Conservation (phyloP, 2,329 filamentous ascomycete genomes). For the Neonectria neomacrospora region DNA sequence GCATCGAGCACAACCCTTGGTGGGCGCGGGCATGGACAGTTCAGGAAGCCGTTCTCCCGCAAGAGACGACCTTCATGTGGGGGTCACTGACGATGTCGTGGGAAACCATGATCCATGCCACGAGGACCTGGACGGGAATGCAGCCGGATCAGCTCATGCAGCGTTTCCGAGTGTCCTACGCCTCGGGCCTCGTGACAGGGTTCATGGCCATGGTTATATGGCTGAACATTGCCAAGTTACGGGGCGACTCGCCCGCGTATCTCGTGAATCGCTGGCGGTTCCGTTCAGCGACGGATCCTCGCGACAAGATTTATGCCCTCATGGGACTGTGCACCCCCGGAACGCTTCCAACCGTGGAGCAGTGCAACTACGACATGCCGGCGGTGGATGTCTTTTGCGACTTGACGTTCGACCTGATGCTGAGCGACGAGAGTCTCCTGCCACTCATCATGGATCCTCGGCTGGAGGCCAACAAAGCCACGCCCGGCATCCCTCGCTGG, state of each 20-base stretch:
- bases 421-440: conserved; percentile 17
- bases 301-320: conserved; percentile 26
- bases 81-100: conserved; percentile 19
- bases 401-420: conserved; percentile 27
- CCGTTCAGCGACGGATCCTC: conserved; percentile 25
- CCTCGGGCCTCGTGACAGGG: background rate
- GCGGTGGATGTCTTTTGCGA: conserved; percentile 18
- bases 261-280: conserved; percentile 18
- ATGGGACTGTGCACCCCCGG: conserved; percentile 16
- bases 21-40: conserved; percentile 26
- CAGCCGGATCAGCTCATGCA: background rate
- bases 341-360: conserved; percentile 12
- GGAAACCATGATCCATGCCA: conserved; percentile 16
- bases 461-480: conserved; percentile 23
- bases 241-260: background rate
- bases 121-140: conserved; percentile 11
- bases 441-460: conserved; percentile 24
- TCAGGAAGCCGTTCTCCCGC: conserved; percentile 27
- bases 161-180: background rate
- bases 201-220: conserved; percentile 25
- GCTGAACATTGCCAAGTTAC: conserved; percentile 7
- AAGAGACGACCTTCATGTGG: conserved; percentile 15
- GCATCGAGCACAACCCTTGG: conserved; percentile 16
- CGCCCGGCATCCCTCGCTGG: conserved; percentile 27
- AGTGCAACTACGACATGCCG: conserved; percentile 22